Evolutionary conservation across 306 rosid species (phyloP).

Genomic region (Carpinus viminea): DNA sequence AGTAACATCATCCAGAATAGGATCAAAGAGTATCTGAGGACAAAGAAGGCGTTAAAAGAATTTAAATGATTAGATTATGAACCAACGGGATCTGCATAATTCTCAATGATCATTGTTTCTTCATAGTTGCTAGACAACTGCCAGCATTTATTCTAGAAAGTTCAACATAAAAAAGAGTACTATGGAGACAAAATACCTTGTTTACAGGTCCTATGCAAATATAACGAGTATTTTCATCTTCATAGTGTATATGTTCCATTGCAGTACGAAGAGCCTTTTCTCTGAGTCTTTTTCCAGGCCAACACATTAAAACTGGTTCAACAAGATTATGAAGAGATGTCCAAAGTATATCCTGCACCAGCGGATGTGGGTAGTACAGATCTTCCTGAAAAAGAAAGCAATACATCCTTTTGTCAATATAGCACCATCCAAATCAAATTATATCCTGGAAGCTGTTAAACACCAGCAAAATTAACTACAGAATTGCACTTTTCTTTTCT

Average conservation of each 20-base stretch:
- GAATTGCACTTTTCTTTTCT: neutral
- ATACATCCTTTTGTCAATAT: constrained; percentile 18
- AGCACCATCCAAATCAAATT: constrained; percentile 23
- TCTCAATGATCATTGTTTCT: constrained; percentile 9
- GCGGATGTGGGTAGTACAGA: constrained; percentile 87
- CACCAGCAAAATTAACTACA: constrained; percentile 20
- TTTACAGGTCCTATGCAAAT: constrained; percentile 92
- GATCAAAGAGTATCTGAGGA: neutral
- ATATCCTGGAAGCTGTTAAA: constrained; percentile 21
- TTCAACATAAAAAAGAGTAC: neutral
- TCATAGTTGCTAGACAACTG: neutral
- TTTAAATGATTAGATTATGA: neutral
- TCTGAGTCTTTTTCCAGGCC: constrained; percentile 89
- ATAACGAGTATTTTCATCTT: constrained; percentile 95
- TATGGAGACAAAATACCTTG: constrained; percentile 53
- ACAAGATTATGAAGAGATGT: constrained; percentile 62
- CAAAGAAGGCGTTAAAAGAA: constrained; percentile 1
- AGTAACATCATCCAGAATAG: constrained; percentile 7
- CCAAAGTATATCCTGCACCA: constrained; percentile 88
- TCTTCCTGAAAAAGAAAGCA: constrained; percentile 67
- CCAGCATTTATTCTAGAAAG: constrained; percentile 18
- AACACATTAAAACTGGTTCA: constrained; percentile 75
- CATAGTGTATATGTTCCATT: constrained; percentile 86
- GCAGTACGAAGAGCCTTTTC: constrained; percentile 60
- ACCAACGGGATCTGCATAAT: neutral